These are phyloP conservation scores for Apiotrichum domesticum DNA, from an alignment of 1,284 basidiomycete genomes.

Conservation along the genomic window DNA sequence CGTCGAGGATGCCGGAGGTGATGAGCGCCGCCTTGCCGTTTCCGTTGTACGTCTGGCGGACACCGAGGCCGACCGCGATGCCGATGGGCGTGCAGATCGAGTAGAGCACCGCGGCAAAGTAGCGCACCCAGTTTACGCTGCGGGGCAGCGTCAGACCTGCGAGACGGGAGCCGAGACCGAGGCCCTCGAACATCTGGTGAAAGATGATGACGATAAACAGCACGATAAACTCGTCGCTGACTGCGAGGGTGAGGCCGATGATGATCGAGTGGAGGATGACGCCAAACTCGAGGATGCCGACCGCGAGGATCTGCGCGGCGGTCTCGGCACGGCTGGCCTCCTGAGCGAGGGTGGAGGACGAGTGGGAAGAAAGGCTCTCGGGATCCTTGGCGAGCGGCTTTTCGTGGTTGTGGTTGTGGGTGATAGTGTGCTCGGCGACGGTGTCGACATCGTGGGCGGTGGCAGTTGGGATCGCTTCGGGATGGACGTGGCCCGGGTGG, in stretches of 20 bases:
- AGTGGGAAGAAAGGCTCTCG: background rate
- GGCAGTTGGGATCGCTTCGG: slow-evolving; percentile 10
- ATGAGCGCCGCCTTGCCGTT: slow-evolving; percentile 65
- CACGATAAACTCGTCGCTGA: slow-evolving; percentile 69
- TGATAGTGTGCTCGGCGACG: background rate
- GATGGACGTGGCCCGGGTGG: slow-evolving; percentile 22
- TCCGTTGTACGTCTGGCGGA: slow-evolving; percentile 76
- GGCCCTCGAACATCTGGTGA: slow-evolving; percentile 87
- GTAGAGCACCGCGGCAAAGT: slow-evolving; percentile 62
- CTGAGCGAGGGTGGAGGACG: slow-evolving; percentile 19
- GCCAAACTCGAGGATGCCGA: slow-evolving; percentile 61
- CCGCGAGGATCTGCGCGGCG: slow-evolving; percentile 67
- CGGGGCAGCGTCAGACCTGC: slow-evolving; percentile 64
- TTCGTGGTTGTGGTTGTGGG: background rate
- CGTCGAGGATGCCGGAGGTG: slow-evolving; percentile 76
- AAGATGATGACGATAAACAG: slow-evolving; percentile 89
- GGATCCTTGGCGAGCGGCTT: slow-evolving; percentile 2
- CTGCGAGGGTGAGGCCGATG: slow-evolving; percentile 89
- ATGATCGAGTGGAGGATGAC: slow-evolving; percentile 80
- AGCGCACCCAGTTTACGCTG: slow-evolving; percentile 58
- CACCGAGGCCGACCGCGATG: slow-evolving; percentile 73
- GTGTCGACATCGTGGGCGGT: slow-evolving; percentile 4
- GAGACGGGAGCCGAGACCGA: slow-evolving; percentile 74
- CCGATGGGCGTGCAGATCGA: slow-evolving; percentile 62
- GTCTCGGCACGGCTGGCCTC: slow-evolving; percentile 28